These are phyloP conservation scores for Grosmannia huntii DNA, from an alignment of 2,329 filamentous ascomycete species.

Conservation along the genomic window DNA sequence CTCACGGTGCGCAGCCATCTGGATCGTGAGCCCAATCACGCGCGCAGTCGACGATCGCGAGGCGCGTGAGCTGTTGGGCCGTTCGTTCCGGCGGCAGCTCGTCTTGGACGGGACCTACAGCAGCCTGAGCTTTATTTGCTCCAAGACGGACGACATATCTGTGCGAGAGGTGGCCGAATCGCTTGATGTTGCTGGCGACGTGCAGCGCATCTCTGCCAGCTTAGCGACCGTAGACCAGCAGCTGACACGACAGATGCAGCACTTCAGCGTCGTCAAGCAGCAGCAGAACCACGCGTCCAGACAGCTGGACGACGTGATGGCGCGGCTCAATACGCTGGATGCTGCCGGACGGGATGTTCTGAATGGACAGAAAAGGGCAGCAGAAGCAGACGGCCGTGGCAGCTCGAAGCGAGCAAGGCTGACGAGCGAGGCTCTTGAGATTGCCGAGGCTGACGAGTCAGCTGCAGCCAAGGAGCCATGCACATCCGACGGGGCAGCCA, in stretches of 20 bases:
- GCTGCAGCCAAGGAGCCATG: background rate
- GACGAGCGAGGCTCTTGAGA: background rate
- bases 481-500: background rate
- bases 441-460: background rate
- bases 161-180: slow-evolving; percentile 14
- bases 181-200: background rate
- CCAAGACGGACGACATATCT: slow-evolving; percentile 47
- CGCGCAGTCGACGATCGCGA: slow-evolving; percentile 47
- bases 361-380: background rate
- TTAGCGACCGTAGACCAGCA: background rate
- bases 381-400: background rate
- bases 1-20: slow-evolving; percentile 45
- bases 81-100: slow-evolving; percentile 44
- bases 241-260: background rate
- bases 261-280: background rate
- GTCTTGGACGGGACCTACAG: slow-evolving; percentile 43
- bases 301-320: background rate
- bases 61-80: slow-evolving; percentile 41
- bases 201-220: background rate
- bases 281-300: background rate
- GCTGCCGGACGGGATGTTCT: background rate
- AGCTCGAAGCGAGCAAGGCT: background rate
- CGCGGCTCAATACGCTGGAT: background rate
- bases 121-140: slow-evolving; percentile 47
- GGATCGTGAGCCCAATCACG: slow-evolving; percentile 50